phyloP scores from a whole-genome alignment of 208 protist species.

The Novymonas esmeraldas region DNA sequence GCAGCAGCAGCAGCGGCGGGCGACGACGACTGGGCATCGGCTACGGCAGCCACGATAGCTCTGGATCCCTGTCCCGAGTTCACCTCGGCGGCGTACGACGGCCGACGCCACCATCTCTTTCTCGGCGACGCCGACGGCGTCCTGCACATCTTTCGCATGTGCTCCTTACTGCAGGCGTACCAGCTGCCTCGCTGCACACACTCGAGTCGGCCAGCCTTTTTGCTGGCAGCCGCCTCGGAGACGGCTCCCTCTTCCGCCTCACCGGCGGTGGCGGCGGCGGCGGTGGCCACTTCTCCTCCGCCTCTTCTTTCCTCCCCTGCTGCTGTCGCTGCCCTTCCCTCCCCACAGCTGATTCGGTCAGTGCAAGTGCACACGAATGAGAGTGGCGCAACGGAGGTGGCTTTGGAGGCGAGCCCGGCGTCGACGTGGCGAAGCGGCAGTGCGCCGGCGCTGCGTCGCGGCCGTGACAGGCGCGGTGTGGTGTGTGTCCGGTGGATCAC shows the following conservation, averaged over 20 bases:
- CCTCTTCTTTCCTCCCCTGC: too few species aligned
- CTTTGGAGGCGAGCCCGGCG: background rate
- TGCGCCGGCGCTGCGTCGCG: background rate
- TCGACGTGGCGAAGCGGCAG: background rate
- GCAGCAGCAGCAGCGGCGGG: background rate
- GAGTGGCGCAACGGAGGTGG: background rate
- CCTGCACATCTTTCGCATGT: conserved; percentile 62
- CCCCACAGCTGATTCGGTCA: conserved; percentile 3
- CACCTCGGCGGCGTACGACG: conserved; percentile 56
- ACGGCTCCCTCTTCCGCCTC: too few species aligned
- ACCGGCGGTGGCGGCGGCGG: background rate
- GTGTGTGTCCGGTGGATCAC: conserved; percentile 47
- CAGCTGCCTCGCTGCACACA: conserved; percentile 41
- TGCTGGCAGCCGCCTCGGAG: conserved; percentile 1
- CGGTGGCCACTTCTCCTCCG: background rate
- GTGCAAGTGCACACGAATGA: conserved; percentile 22
- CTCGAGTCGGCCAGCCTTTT: conserved; percentile 28
- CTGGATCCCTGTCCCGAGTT: conserved; percentile 26
- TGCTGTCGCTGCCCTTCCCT: background rate
- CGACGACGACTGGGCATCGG: background rate
- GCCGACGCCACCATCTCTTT: conserved; percentile 61
- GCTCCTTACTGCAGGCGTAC: conserved; percentile 49
- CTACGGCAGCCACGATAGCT: background rate
- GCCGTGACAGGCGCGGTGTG: conserved; percentile 2
- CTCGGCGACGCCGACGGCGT: conserved; percentile 54